Evolutionary conservation across 768 basidiomycete genomes (phyloP).

Genomic region (Leucocoprinus leucothites): DNA sequence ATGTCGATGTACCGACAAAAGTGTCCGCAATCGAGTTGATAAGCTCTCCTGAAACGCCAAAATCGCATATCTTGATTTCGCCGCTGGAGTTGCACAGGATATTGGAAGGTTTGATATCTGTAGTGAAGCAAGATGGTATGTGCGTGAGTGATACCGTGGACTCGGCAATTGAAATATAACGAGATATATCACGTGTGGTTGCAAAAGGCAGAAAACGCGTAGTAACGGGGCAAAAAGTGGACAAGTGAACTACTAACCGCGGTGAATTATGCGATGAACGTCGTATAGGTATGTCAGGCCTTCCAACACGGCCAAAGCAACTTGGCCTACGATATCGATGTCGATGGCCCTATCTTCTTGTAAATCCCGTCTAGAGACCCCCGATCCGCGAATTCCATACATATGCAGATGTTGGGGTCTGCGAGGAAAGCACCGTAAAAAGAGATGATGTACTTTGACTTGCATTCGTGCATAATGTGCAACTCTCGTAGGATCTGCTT

Average conservation of each 20-base stretch:
- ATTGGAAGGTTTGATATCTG: slow-evolving; percentile 99
- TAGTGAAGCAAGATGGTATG: slow-evolving; percentile 20
- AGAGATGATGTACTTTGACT: slow-evolving; percentile 90
- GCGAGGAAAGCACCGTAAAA: slow-evolving; percentile 97
- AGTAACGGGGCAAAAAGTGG: background rate
- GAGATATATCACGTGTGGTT: background rate
- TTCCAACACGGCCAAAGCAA: slow-evolving; percentile 92
- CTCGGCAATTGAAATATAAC: no score
- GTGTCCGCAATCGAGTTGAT: slow-evolving; percentile 99
- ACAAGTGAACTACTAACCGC: slow-evolving; percentile 65
- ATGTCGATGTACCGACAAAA: slow-evolving; percentile 97
- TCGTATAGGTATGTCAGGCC: slow-evolving; percentile 98
- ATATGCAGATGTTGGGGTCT: slow-evolving; percentile 98
- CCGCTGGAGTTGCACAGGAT: slow-evolving; percentile 93
- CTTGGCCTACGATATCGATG: slow-evolving; percentile 88
- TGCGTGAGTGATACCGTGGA: background rate
- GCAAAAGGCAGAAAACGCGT: no score
- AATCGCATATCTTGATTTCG: slow-evolving; percentile 99
- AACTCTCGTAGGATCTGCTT: slow-evolving; percentile 98
- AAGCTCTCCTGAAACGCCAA: slow-evolving; percentile 97
- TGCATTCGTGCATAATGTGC: slow-evolving; percentile 99
- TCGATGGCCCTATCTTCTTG: slow-evolving; percentile 94
- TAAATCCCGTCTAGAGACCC: slow-evolving; percentile 94
- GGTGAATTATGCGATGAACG: slow-evolving; percentile 95
- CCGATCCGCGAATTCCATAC: slow-evolving; percentile 97